These are phyloP conservation scores for Aspergillus arachidicola DNA, from an alignment of 2,329 filamentous ascomycete genomes.

Conservation along the genomic window DNA sequence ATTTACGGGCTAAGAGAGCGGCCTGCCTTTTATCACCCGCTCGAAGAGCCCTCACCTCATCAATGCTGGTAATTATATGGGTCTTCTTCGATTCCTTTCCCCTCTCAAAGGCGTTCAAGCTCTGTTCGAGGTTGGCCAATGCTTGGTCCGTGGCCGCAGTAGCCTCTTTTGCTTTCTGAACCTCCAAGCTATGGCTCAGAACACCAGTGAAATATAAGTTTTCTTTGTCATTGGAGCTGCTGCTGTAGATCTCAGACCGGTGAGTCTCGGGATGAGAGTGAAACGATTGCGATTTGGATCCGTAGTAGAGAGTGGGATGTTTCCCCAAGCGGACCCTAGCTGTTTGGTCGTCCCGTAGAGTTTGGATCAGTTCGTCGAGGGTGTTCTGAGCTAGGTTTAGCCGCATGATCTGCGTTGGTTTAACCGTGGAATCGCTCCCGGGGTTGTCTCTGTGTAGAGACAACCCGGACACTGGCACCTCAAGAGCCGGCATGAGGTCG, in stretches of 20 bases:
- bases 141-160: constrained; percentile 62
- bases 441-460: constrained; percentile 40
- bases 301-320: constrained; percentile 59
- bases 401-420: constrained; percentile 49
- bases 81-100: constrained; percentile 63
- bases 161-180: constrained; percentile 57
- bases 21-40: constrained; percentile 37
- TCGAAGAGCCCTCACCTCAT: constrained; percentile 40
- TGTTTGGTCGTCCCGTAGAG: constrained; percentile 45
- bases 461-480: constrained; percentile 43
- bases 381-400: constrained; percentile 48
- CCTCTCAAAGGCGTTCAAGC: constrained; percentile 60
- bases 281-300: constrained; percentile 59
- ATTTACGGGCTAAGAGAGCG: constrained; percentile 31
- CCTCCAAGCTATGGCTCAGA: constrained; percentile 59
- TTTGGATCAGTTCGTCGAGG: constrained; percentile 50
- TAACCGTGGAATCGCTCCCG: constrained; percentile 31
- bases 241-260: constrained; percentile 60
- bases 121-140: constrained; percentile 61
- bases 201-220: constrained; percentile 59
- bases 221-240: constrained; percentile 44
- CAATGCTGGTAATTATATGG: constrained; percentile 40
- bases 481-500: constrained; percentile 37
- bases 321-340: constrained; percentile 52
- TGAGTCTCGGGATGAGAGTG: constrained; percentile 56